Percentiles rank a stretch among this genome's conserved stretches.
These are phyloP conservation scores for Entomortierella beljakovae DNA, from an alignment of 192 early-diverging fungal genomes.

Conservation along the genomic window DNA sequence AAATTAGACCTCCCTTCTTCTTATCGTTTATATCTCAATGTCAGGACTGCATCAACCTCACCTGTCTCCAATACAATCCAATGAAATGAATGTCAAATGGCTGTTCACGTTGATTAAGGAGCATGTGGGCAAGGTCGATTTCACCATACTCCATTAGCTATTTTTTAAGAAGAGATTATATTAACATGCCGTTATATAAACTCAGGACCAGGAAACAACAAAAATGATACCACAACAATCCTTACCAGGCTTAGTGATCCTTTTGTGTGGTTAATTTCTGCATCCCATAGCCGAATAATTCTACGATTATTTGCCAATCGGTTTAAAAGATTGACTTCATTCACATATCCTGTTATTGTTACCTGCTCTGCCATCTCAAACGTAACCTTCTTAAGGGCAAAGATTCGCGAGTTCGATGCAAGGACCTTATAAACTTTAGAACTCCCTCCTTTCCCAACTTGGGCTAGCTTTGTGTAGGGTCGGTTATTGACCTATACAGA, in stretches of 20 bases:
- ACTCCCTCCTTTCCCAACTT: constrained; percentile 87
- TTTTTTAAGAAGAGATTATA: not conserved
- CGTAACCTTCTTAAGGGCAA: constrained; percentile 88
- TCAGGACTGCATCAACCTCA: constrained; percentile 10
- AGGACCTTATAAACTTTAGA: constrained; percentile 93
- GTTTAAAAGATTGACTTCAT: constrained; percentile 85
- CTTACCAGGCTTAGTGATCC: constrained; percentile 78
- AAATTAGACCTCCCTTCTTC: not conserved
- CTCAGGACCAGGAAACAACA: not conserved
- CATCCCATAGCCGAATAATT: constrained; percentile 86
- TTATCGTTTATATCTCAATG: not conserved
- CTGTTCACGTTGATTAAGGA: constrained; percentile 60
- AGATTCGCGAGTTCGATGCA: constrained; percentile 69
- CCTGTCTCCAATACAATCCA: constrained; percentile 88
- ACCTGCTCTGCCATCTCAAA: constrained; percentile 73
- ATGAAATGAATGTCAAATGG: constrained; percentile 80
- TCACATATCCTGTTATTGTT: constrained; percentile 79
- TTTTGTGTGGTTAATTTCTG: constrained; percentile 73
- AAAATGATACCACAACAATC: too few species aligned
- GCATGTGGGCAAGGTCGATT: constrained; percentile 79
- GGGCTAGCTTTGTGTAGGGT: constrained; percentile 19
- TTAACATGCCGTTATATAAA: not conserved
- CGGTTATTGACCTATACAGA: constrained; percentile 31
- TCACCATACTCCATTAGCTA: constrained; percentile 91
- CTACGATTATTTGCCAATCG: constrained; percentile 70